phyloP scores from a whole-genome alignment of 2,329 filamentous ascomycete species.

The Claviceps quebecensis region DNA sequence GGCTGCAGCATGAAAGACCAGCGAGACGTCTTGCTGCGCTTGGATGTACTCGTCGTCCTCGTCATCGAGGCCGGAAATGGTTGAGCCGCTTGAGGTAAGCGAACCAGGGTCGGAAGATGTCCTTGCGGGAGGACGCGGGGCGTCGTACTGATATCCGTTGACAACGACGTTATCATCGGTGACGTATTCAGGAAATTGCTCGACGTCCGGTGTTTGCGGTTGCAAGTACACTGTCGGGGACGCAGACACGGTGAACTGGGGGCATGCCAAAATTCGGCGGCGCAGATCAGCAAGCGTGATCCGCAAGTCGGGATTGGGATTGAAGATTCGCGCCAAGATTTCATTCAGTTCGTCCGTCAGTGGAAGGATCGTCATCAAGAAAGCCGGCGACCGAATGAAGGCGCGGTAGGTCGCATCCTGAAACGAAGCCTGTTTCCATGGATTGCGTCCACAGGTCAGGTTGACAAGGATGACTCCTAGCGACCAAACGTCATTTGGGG shows the following conservation, averaged over 20 bases:
- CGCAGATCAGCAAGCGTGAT: constrained; percentile 72
- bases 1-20: constrained; percentile 7
- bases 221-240: constrained; percentile 16
- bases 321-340: constrained; percentile 79
- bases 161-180: constrained; percentile 31
- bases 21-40: constrained; percentile 24
- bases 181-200: constrained; percentile 31
- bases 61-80: constrained; percentile 29
- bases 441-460: constrained; percentile 92
- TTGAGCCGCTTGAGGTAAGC: constrained; percentile 38
- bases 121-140: constrained; percentile 35
- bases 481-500: constrained; percentile 94
- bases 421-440: constrained; percentile 90
- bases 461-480: constrained; percentile 97
- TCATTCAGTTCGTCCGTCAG: constrained; percentile 78
- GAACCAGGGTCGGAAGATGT: constrained; percentile 41
- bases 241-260: constrained; percentile 49
- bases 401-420: constrained; percentile 93
- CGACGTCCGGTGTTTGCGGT: constrained; percentile 26
- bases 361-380: constrained; percentile 84
- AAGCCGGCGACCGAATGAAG: constrained; percentile 71
- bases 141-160: constrained; percentile 29
- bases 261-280: constrained; percentile 61
- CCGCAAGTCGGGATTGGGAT: constrained; percentile 67
- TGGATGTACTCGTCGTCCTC: constrained; percentile 31